These are phyloP conservation scores for Pholiota molesta DNA, from an alignment of 768 basidiomycete genomes.

Conservation along the genomic window DNA sequence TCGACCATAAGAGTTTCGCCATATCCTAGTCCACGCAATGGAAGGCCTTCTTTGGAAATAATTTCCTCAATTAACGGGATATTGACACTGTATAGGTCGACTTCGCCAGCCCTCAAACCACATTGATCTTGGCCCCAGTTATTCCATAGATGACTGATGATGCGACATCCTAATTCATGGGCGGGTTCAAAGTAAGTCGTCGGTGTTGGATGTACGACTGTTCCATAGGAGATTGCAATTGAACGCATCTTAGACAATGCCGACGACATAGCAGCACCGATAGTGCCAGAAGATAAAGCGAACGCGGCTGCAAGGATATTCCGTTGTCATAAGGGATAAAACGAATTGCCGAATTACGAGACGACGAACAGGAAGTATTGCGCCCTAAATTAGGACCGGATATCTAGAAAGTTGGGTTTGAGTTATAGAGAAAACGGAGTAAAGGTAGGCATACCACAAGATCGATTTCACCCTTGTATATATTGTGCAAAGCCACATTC, in stretches of 20 bases:
- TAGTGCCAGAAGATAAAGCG: constrained; percentile 87
- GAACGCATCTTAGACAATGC: constrained; percentile 71
- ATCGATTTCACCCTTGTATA: constrained; percentile 85
- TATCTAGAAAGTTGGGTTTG: constrained; percentile 44
- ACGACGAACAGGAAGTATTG: constrained; percentile 72
- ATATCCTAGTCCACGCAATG: constrained; percentile 82
- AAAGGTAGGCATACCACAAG: constrained; percentile 64
- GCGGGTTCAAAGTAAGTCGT: constrained; percentile 65
- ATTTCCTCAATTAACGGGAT: constrained; percentile 78
- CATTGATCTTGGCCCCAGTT: constrained; percentile 80
- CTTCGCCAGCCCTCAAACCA: constrained; percentile 61
- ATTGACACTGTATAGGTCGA: constrained; percentile 88
- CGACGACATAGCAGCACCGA: constrained; percentile 88
- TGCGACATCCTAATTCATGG: constrained; percentile 63
- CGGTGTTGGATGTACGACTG: constrained; percentile 71
- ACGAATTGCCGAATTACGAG: neutral
- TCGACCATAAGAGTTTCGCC: constrained; percentile 83
- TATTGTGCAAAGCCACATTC: constrained; percentile 88
- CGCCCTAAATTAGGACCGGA: constrained; percentile 88
- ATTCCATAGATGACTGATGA: constrained; percentile 76
- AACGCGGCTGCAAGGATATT: constrained; percentile 65
- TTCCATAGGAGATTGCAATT: constrained; percentile 90
- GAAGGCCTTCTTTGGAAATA: constrained; percentile 59
- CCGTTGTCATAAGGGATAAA: constrained; percentile 1
- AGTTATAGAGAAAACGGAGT: neutral